A percentile compares a stretch with the other conserved stretches of the same genome.
phyloP scores from a whole-genome alignment of 2,329 filamentous ascomycete genomes.

The Ascochyta koolunga region DNA sequence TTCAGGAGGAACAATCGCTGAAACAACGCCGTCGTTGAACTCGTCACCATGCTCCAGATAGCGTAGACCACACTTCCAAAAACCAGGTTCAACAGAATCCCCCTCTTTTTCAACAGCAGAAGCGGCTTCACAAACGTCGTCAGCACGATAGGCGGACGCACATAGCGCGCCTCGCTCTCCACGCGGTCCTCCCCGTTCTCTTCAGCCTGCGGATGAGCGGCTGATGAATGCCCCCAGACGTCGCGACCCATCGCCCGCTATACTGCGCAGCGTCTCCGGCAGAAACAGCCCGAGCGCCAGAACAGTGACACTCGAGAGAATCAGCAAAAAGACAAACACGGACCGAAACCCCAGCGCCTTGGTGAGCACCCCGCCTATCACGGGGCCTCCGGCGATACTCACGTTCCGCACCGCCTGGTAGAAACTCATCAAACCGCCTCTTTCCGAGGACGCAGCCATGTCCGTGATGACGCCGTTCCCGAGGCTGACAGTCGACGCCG shows the following conservation, averaged over 20 bases:
- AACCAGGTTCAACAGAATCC: conserved; percentile 53
- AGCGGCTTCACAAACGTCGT: neutral
- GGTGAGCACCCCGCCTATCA: conserved; percentile 34
- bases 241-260: conserved; percentile 36
- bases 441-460: conserved; percentile 46
- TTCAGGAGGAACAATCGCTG: conserved; percentile 49
- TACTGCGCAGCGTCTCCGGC: conserved; percentile 48
- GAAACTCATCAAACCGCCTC: conserved; percentile 49
- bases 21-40: conserved; percentile 52
- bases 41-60: conserved; percentile 58
- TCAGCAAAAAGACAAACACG: conserved; percentile 62
- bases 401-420: conserved; percentile 51
- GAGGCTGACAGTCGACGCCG: conserved; percentile 57
- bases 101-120: conserved; percentile 31
- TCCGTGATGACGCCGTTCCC: conserved; percentile 51
- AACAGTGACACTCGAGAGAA: conserved; percentile 51
- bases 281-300: conserved; percentile 44
- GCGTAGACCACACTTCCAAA: conserved; percentile 55
- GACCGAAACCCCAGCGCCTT: conserved; percentile 44
- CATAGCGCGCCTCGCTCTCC: neutral
- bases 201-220: conserved; percentile 44
- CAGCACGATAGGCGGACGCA: neutral
- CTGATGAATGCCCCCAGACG: conserved; percentile 49
- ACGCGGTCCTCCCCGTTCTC: neutral
- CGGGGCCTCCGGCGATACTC: conserved; percentile 38